A percentile compares a stretch with the other conserved stretches of the same genome.
phyloP scores from a whole-genome alignment of 1,284 basidiomycete genomes.

The Vanrija humicola region DNA sequence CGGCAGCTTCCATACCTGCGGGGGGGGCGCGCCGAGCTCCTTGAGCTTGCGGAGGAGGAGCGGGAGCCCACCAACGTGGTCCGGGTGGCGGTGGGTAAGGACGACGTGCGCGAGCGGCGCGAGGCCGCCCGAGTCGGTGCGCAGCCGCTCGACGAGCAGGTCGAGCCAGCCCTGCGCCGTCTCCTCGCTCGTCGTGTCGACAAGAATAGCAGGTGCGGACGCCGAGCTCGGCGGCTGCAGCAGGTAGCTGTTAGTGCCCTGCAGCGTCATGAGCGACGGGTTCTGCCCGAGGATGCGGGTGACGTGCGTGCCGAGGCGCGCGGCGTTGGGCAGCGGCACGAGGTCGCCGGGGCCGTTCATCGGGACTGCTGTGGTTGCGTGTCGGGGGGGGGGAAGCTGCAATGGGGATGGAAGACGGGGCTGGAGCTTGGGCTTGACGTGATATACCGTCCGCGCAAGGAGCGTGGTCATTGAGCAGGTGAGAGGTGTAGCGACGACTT shows the following conservation, averaged over 20 bases:
- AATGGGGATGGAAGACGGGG: not conserved
- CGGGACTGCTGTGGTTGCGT: not conserved
- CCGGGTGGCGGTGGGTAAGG: slow-evolving; percentile 84
- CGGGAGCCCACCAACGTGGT: slow-evolving; percentile 76
- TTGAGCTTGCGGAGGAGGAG: slow-evolving; percentile 66
- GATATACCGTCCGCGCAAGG: not conserved
- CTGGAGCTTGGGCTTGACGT: not conserved
- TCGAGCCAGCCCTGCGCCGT: slow-evolving; percentile 54
- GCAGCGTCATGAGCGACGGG: slow-evolving; percentile 84
- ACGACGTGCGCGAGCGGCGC: slow-evolving; percentile 69
- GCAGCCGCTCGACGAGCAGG: slow-evolving; percentile 30
- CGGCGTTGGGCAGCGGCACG: slow-evolving; percentile 29
- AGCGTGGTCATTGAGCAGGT: not conserved
- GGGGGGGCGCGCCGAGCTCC: slow-evolving; percentile 43
- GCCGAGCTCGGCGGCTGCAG: slow-evolving; percentile 56
- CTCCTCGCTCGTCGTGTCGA: slow-evolving; percentile 77
- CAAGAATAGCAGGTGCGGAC: slow-evolving; percentile 65
- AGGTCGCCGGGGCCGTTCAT: slow-evolving; percentile 19
- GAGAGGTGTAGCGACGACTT: too few species aligned
- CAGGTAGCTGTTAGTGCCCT: slow-evolving; percentile 95
- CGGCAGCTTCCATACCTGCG: slow-evolving; percentile 51
- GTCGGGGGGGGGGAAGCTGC: not conserved
- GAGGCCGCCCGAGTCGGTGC: slow-evolving; percentile 14
- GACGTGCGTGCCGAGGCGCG: slow-evolving; percentile 44
- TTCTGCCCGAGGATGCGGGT: slow-evolving; percentile 63